Evolutionary conservation across 352 stramenopile species (phyloP).

Genomic region (Phytophthora macrochlamydospora): DNA sequence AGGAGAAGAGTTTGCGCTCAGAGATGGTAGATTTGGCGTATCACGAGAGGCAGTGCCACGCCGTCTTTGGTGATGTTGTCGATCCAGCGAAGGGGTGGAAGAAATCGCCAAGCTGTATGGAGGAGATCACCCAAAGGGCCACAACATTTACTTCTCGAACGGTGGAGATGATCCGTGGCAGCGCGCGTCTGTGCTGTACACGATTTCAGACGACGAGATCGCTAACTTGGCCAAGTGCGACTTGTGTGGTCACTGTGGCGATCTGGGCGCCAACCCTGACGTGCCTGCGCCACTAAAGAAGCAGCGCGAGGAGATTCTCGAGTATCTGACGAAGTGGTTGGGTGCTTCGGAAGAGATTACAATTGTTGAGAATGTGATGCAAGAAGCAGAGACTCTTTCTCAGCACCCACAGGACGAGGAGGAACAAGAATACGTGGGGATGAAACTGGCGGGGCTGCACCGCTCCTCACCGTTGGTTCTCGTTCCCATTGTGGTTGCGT

Average conservation of each 20-base stretch:
- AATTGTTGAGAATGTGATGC: constrained; percentile 10
- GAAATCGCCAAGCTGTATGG: constrained; percentile 78
- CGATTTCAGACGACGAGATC: constrained; percentile 59
- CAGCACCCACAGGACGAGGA: constrained; percentile 19
- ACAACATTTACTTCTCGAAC: constrained; percentile 89
- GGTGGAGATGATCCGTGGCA: constrained; percentile 88
- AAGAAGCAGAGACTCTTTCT: constrained; percentile 15
- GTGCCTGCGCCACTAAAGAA: constrained; percentile 64
- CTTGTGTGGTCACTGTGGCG: constrained; percentile 83
- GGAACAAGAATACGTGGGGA: constrained; percentile 25
- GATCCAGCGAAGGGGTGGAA: constrained; percentile 60
- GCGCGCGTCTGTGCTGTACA: constrained; percentile 69
- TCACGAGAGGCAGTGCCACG: constrained; percentile 78
- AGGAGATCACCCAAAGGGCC: constrained; percentile 64
- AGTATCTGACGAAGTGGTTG: constrained; percentile 76
- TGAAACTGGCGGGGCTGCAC: constrained; percentile 34
- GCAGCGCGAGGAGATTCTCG: constrained; percentile 67
- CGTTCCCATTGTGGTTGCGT: constrained; percentile 64
- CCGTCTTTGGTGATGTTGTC: constrained; percentile 74
- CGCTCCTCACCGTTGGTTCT: constrained; percentile 69
- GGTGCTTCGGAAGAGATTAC: constrained; percentile 12
- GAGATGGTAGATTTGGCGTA: constrained; percentile 76
- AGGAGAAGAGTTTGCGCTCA: constrained; percentile 63
- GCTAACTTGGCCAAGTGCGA: constrained; percentile 80
- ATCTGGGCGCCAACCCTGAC: constrained; percentile 56